Percentiles rank a stretch among this genome's conserved stretches.
Evolutionary conservation across 1,139 yeast species (phyloP).

Genomic region (Sugiyamaella sp.): DNA sequence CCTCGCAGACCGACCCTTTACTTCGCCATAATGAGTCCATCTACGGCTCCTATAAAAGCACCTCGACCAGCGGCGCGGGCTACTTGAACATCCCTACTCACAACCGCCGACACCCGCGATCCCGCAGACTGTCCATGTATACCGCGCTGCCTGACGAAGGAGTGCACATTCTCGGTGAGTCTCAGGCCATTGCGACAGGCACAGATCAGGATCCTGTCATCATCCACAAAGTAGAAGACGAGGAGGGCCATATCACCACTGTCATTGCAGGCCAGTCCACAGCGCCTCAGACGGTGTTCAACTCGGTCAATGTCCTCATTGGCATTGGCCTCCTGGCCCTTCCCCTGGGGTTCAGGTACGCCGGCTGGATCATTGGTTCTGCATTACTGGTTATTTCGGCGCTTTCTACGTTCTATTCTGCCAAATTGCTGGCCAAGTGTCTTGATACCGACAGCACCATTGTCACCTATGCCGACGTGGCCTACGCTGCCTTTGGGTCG

Average conservation of each 20-base stretch:
- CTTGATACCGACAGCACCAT: conserved; percentile 75
- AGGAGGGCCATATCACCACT: conserved; percentile 73
- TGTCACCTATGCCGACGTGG: conserved; percentile 87
- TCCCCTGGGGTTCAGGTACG: conserved; percentile 74
- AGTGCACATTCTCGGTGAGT: conserved; percentile 33
- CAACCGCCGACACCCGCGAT: conserved; percentile 12
- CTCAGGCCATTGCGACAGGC: conserved; percentile 38
- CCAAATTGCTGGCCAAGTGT: conserved; percentile 62
- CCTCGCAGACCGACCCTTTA: conserved; percentile 18
- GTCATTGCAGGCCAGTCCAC: conserved; percentile 85
- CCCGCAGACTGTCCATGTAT: conserved; percentile 23
- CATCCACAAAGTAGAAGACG: conserved; percentile 67
- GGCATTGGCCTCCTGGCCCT: conserved; percentile 86
- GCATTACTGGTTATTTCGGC: conserved; percentile 60
- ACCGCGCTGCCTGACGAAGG: conserved; percentile 31
- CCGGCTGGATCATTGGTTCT: conserved; percentile 81
- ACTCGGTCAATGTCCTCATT: conserved; percentile 79
- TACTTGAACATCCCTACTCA: conserved; percentile 13
- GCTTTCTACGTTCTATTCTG: conserved; percentile 65
- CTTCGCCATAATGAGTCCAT: conserved; percentile 12
- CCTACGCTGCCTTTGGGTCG: conserved; percentile 71
- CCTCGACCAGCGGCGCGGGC: conserved; percentile 15
- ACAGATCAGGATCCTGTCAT: conserved; percentile 59
- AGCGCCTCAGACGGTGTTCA: conserved; percentile 83
- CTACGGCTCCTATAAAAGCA: conserved; percentile 22